phyloP scores from a whole-genome alignment of 225 moss, liverwort and hornwort species.

The Climacium dendroides region DNA sequence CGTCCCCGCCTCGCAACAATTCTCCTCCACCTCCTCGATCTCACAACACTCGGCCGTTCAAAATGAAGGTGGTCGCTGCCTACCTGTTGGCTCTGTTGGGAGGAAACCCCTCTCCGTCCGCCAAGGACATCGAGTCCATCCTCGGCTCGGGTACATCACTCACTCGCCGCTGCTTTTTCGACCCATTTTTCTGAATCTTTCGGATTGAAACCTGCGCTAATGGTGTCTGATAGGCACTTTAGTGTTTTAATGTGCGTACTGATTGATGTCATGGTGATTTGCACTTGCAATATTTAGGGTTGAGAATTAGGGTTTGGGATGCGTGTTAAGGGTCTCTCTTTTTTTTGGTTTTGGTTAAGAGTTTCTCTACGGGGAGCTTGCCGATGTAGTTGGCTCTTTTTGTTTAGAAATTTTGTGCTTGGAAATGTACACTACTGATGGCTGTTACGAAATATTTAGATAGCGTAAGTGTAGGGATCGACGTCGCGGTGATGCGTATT shows the following conservation, averaged over 20 bases:
- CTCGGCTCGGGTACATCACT: constrained; percentile 29
- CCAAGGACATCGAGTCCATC: constrained; percentile 60
- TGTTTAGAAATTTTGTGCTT: too few species aligned
- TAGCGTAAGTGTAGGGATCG: too few species aligned
- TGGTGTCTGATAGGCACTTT: background rate
- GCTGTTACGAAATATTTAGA: background rate
- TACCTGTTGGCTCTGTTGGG: constrained; percentile 76
- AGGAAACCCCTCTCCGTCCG: constrained; percentile 52
- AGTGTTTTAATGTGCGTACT: background rate
- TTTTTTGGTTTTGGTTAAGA: too few species aligned
- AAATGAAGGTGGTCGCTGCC: constrained; percentile 87
- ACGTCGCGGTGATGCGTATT: too few species aligned
- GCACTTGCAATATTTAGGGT: background rate
- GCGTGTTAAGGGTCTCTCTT: too few species aligned
- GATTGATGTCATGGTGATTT: background rate
- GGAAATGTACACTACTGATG: background rate
- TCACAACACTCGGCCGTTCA: background rate
- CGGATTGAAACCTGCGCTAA: background rate
- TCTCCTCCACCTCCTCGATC: background rate
- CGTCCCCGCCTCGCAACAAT: background rate
- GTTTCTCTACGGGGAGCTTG: background rate
- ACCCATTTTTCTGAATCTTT: background rate
- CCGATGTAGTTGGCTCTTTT: too few species aligned
- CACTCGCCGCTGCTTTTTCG: too few species aligned
- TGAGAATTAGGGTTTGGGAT: background rate